Evolutionary conservation across 2,329 filamentous ascomycete species (phyloP), one percentile per base, ranked within the genome.

Genomic region (Fusarium aywerte): DNA sequence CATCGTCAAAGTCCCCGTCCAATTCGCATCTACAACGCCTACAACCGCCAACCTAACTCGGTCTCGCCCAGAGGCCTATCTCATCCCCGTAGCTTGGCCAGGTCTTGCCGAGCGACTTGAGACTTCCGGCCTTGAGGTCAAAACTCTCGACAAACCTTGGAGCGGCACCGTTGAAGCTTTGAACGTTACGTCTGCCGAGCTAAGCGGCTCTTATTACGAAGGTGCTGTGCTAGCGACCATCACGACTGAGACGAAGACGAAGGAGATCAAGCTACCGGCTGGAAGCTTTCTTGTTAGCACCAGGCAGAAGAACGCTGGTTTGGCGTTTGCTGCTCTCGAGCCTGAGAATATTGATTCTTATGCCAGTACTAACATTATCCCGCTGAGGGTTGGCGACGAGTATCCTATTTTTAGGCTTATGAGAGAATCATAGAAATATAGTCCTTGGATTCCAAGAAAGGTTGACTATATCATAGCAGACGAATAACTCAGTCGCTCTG

Each of bases 321-420:
- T 76, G 1, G 75, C 76, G 0, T 67, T 77, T 11, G 62, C 71
- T 11, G 74, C 71, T 1, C 53, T 77, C 13, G 76, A 77, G 68
- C 76, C 76, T 1, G 76, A 77, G 66, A 74, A 73, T 4, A 73
- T 75, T 11, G 76, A 77, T 52, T 77, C 76, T 2, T 77, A 75
- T 31, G 75, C 70, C 2, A 74, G 73, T 5, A 73, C 70, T 18
- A 76, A 75, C 47, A 71, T 77, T 12, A 58, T 77, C 1, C 75
- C 76, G 4, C 55, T 76, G 2, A 57, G 58, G 7, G 68, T 45
- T 2, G 74, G 73, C 0, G 75, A 77, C 31, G 75, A 77, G 51
- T 77, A 77, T 50, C 76, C 68, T 6, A 58, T 77, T 4, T 77
- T 72, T 25, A 63, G 75, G 2, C 58, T 76, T 8, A 1, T 69